Evolutionary conservation across 805 yeast species (phyloP), one percentile per base, ranked within the genome.

Genomic region (Candida morakotiae): DNA sequence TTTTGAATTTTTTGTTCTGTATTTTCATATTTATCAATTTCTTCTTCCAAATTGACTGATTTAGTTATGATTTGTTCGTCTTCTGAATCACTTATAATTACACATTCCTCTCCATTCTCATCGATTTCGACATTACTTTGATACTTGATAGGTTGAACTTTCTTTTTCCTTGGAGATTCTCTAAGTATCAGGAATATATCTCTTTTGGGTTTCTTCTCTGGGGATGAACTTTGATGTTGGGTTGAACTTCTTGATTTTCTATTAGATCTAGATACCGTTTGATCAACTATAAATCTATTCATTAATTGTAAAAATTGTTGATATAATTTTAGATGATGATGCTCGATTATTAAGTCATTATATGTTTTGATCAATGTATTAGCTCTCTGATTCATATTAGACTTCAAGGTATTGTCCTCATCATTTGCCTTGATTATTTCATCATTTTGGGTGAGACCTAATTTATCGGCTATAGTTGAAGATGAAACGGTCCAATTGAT

Each of bases 401-500:
- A 34, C 26, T 53, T 58, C 35, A 39, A 35, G 7, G 52, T 30
- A 8, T 43, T 23, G 5, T 38, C 22, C 19, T 51, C 46, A 29
- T 47, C 46, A 17, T 47, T 43, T n/a, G 41, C 43, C 22, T 41
- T 42, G 38, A 51, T 45, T 31, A 49, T 53, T 27, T 51, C 56
- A 5, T 48, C 42, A 5, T 52, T 37, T 7, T 56, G 45, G 2
- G 40, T 43, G 13, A 58, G 39, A 2, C 54, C 55, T 11, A 28
- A 13, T 14, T 26, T 26, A 18, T 6, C 16, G 8, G 47, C 59
- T 26, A 49, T 39, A 11, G 34, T 34, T 10, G 46, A 35, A 14
- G 46, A 15, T n/a, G 43, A 44, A 15, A 44, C 43, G 9, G 58
- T 49, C 53, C 56, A 58, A 38, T 58, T 58, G 21, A 51, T 44